A percentile compares a stretch with the other conserved stretches of the same genome.
Evolutionary conservation across 164 flowering plant genomes (phyloP).

Genomic region (Berberis vulgaris): DNA sequence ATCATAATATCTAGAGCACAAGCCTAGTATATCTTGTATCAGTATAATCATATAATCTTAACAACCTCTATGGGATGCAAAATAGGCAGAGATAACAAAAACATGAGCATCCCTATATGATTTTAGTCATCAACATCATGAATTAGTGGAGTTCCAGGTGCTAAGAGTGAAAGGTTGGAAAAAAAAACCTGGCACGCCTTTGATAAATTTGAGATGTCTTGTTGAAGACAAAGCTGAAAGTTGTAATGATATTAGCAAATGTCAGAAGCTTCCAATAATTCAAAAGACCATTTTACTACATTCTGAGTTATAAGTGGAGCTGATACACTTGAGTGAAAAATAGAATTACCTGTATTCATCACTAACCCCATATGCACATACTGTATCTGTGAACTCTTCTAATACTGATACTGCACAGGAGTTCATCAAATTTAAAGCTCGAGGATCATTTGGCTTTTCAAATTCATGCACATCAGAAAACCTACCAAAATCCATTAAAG

Average conservation of each 20-base stretch:
- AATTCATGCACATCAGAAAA: slow-evolving; percentile 76
- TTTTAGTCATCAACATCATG: too few relatives aligned
- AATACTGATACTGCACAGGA: slow-evolving; percentile 65
- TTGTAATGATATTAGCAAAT: slow-evolving; percentile 1
- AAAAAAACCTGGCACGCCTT: slow-evolving; percentile 50
- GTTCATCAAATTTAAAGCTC: slow-evolving; percentile 80
- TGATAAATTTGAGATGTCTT: slow-evolving; percentile 41
- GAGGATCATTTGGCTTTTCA: slow-evolving; percentile 73
- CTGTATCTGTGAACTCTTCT: slow-evolving; percentile 56
- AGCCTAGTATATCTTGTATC: too few relatives aligned
- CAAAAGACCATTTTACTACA: not conserved
- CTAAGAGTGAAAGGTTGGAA: not conserved
- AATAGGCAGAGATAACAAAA: too few relatives aligned
- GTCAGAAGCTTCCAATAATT: slow-evolving; percentile 3
- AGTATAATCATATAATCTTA: too few relatives aligned
- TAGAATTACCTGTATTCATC: slow-evolving; percentile 77
- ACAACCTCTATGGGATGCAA: too few relatives aligned
- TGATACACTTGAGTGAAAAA: not conserved
- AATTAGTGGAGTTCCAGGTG: not conserved
- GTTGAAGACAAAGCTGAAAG: slow-evolving; percentile 70
- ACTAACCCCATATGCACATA: slow-evolving; percentile 74
- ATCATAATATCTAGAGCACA: too few relatives aligned
- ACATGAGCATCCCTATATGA: too few relatives aligned
- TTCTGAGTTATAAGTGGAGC: not conserved
- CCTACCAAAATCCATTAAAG: slow-evolving; percentile 26